These are phyloP conservation scores for Gynostemma pentaphyllum DNA, from an alignment of 306 rosid genomes.

Conservation along the genomic window DNA sequence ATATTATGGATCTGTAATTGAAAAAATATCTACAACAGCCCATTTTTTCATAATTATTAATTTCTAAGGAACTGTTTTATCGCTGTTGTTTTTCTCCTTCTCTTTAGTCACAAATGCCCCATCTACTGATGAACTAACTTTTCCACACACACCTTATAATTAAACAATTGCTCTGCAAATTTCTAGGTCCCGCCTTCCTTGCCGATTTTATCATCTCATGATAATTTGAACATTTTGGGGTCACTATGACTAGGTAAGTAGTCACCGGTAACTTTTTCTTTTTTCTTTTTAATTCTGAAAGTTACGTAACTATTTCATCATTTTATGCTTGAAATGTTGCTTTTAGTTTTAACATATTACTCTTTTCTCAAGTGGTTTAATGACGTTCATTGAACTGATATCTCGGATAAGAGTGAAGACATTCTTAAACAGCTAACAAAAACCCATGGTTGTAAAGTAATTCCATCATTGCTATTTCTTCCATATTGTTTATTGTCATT, in stretches of 20 bases:
- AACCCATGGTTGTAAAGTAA: slow-evolving; percentile 73
- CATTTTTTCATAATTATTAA: neutral
- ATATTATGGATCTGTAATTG: neutral
- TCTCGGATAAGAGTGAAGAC: slow-evolving; percentile 75
- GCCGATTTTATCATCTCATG: slow-evolving; percentile 49
- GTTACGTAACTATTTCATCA: neutral
- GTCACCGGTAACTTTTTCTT: slow-evolving; percentile 40
- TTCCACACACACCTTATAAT: neutral
- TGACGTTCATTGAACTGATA: slow-evolving; percentile 64
- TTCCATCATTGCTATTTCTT: slow-evolving; percentile 17
- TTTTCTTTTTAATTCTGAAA: neutral
- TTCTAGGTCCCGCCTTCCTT: slow-evolving; percentile 65
- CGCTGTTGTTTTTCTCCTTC: too few species aligned
- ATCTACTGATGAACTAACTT: neutral
- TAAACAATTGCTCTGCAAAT: slow-evolving; percentile 11
- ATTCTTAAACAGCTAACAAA: slow-evolving; percentile 47
- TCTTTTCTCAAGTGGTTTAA: slow-evolving; percentile 67
- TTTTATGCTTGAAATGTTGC: slow-evolving; percentile 9
- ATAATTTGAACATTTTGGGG: slow-evolving; percentile 42
- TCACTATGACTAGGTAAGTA: slow-evolving; percentile 72
- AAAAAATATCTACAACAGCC: neutral
- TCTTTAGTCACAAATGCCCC: neutral
- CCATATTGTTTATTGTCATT: slow-evolving; percentile 3
- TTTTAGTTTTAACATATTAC: slow-evolving; percentile 16
- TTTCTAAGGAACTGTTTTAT: neutral